Conservation (phyloP, 352 stramenopile genomes). For the Discostella stelligera region DNA sequence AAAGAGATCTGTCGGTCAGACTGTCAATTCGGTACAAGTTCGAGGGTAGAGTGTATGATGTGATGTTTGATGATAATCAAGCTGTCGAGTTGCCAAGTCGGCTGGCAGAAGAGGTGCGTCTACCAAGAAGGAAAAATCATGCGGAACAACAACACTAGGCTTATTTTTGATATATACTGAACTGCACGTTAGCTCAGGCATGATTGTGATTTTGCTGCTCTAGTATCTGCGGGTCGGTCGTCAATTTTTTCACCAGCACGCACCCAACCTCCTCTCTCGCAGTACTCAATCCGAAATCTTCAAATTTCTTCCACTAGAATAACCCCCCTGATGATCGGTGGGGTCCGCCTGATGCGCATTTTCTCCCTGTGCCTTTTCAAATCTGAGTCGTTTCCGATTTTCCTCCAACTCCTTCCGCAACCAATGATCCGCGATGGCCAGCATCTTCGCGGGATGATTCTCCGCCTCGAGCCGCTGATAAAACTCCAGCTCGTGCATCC, state of each 20-base stretch:
- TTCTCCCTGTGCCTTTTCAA: slow-evolving; percentile 76
- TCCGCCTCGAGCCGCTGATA: slow-evolving; percentile 83
- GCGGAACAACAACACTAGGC: too few relatives aligned
- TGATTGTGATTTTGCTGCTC: too few relatives aligned
- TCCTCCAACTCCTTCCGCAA: slow-evolving; percentile 88
- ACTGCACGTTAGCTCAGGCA: too few relatives aligned
- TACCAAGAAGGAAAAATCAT: too few relatives aligned
- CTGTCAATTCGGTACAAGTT: not conserved
- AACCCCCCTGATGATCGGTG: slow-evolving; percentile 73
- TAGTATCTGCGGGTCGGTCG: too few relatives aligned
- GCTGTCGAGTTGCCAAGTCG: not conserved
- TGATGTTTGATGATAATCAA: not conserved
- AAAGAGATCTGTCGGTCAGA: not conserved
- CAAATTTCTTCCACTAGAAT: slow-evolving; percentile 59
- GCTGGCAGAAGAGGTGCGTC: not conserved
- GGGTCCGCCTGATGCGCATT: slow-evolving; percentile 57
- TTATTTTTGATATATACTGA: too few relatives aligned
- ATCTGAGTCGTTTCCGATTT: slow-evolving; percentile 82
- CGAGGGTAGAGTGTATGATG: not conserved
- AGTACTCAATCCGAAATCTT: not conserved
- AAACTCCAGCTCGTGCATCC: slow-evolving; percentile 82
- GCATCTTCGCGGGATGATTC: slow-evolving; percentile 86
- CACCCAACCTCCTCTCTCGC: too few relatives aligned
- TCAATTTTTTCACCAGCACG: too few relatives aligned
- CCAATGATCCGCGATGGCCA: slow-evolving; percentile 90